Evolutionary conservation across 2,329 filamentous ascomycete genomes (phyloP).

Genomic region (Cryphonectria nitschkei): DNA sequence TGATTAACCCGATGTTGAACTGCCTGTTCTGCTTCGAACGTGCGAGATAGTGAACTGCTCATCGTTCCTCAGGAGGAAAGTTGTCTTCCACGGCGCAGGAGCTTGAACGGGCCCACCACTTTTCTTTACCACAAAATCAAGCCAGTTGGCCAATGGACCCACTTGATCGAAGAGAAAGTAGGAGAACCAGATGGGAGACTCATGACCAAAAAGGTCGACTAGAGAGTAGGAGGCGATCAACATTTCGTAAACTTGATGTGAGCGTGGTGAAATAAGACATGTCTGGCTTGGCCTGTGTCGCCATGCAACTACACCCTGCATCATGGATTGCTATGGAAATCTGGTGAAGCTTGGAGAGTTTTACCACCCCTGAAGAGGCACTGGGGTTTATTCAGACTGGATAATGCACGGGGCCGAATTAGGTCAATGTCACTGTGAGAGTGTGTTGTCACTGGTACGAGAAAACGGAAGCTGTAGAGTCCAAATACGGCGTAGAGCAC

Average conservation of each 20-base stretch:
- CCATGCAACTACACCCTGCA: not conserved
- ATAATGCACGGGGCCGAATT: constrained; percentile 1
- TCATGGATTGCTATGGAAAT: not conserved
- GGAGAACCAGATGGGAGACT: not conserved
- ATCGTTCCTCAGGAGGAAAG: not conserved
- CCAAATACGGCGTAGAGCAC: not conserved
- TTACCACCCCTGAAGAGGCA: not conserved
- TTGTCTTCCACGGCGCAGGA: not conserved
- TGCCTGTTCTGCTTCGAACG: not conserved
- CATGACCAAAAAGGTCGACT: too few species aligned
- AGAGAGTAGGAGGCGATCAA: not conserved
- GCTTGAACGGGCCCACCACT: not conserved
- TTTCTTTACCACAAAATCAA: not conserved
- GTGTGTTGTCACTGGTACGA: not conserved
- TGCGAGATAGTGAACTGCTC: not conserved
- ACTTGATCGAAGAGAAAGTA: constrained; percentile 1
- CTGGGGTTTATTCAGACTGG: not conserved
- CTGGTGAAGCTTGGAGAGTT: not conserved
- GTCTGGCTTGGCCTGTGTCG: not conserved
- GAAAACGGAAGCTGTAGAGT: not conserved
- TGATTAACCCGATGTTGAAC: too few species aligned
- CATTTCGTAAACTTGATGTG: not conserved
- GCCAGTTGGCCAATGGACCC: constrained; percentile 11
- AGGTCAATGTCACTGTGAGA: not conserved
- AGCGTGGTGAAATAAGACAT: not conserved